phyloP scores from a whole-genome alignment of 2,329 filamentous ascomycete genomes.

The Ceratocystis papillata region DNA sequence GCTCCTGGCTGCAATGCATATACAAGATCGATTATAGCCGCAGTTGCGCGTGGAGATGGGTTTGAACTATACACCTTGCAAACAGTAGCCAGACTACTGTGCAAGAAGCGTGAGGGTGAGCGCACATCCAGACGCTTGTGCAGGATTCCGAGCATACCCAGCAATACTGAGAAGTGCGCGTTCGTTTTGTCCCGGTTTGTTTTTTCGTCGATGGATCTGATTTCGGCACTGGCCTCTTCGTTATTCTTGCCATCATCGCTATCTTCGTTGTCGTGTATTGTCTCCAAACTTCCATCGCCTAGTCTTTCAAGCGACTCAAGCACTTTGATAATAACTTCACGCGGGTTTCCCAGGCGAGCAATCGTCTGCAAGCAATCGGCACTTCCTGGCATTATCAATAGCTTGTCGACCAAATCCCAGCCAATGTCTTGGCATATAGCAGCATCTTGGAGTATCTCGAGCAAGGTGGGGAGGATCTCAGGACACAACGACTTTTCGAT shows the following conservation, averaged over 20 bases:
- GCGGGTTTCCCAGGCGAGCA: conserved; percentile 65
- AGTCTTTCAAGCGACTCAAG: conserved; percentile 57
- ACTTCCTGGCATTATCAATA: conserved; percentile 57
- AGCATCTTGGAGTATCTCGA: conserved; percentile 57
- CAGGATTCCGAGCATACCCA: conserved; percentile 61
- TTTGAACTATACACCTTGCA: conserved; percentile 53
- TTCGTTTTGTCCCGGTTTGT: conserved; percentile 24
- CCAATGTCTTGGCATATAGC: conserved; percentile 65
- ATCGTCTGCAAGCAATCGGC: conserved; percentile 62
- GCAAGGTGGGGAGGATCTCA: conserved; percentile 55
- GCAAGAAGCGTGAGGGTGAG: conserved; percentile 67
- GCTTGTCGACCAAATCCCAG: conserved; percentile 70
- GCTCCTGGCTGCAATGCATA: conserved; percentile 53
- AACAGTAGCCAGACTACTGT: conserved; percentile 63
- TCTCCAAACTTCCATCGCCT: conserved; percentile 32
- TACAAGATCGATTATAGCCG: conserved; percentile 58
- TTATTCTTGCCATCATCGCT: conserved; percentile 28
- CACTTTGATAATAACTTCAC: conserved; percentile 71
- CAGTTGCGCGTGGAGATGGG: conserved; percentile 49
- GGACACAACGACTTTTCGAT: conserved; percentile 61
- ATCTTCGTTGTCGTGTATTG: conserved; percentile 32
- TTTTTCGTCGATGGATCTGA: neutral
- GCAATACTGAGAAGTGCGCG: conserved; percentile 50
- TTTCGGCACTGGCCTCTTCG: conserved; percentile 23
- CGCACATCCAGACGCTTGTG: conserved; percentile 67